Evolutionary conservation across 2,329 filamentous ascomycete genomes (phyloP).

Genomic region (Colletotrichum sp.): DNA sequence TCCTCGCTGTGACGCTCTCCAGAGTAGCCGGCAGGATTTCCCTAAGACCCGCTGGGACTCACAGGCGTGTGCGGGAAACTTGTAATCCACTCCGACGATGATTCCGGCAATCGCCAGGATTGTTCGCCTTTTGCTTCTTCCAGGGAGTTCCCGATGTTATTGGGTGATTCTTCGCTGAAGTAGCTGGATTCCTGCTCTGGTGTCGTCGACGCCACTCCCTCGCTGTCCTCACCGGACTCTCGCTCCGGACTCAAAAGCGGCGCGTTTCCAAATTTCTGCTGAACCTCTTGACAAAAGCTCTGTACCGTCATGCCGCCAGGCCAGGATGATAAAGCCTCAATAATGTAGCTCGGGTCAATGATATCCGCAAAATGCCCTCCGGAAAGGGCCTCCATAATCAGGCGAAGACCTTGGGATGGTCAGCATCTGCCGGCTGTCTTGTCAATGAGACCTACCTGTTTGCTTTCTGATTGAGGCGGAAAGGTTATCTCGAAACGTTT

Average conservation of each 20-base stretch:
- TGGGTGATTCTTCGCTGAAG: not conserved
- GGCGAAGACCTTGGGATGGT: conserved; percentile 25
- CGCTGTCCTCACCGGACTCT: not conserved
- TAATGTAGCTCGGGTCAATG: not conserved
- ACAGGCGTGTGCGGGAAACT: not conserved
- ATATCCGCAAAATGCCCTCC: not conserved
- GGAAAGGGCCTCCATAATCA: conserved; percentile 23
- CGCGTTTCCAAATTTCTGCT: not conserved
- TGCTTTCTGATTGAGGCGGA: not conserved
- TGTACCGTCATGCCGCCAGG: not conserved
- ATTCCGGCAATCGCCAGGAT: not conserved
- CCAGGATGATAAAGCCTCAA: not conserved
- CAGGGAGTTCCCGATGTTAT: not conserved
- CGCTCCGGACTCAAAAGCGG: not conserved
- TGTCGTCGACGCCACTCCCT: not conserved
- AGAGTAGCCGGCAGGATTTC: not conserved
- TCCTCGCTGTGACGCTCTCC: not conserved
- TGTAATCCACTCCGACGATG: not conserved
- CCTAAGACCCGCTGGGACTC: not conserved
- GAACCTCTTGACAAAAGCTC: not conserved
- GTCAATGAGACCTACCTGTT: not conserved
- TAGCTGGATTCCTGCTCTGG: not conserved
- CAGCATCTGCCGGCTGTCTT: not conserved
- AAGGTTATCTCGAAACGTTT: not conserved
- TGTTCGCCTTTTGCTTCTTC: not conserved